Evolutionary conservation across 2,329 filamentous ascomycete genomes (phyloP).

Genomic region (Zasmidium angulare): DNA sequence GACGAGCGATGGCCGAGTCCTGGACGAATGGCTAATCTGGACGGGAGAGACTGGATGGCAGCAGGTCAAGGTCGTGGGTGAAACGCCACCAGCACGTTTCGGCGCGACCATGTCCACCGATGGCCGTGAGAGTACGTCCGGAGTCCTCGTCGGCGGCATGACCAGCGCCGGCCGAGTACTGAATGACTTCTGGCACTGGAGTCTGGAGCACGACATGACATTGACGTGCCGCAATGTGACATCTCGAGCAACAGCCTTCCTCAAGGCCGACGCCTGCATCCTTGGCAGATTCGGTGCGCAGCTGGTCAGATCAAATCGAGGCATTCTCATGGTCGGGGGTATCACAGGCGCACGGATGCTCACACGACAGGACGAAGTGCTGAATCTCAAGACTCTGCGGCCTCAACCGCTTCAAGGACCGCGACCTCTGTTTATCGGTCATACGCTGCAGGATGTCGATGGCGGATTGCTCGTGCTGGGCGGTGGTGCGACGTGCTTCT

Average conservation of each 20-base stretch:
- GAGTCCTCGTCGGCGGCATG: conserved; percentile 73
- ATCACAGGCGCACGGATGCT: conserved; percentile 48
- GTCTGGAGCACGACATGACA: conserved; percentile 40
- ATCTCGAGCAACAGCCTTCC: conserved; percentile 24
- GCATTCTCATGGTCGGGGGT: conserved; percentile 55
- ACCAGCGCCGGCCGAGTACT: conserved; percentile 62
- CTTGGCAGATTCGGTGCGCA: conserved; percentile 54
- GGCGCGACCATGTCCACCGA: conserved; percentile 55
- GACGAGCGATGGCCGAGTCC: conserved; percentile 41
- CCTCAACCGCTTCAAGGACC: conserved; percentile 37
- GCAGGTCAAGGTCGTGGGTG: conserved; percentile 34
- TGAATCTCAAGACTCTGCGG: conserved; percentile 38
- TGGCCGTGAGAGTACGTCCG: conserved; percentile 41
- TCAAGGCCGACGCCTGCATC: conserved; percentile 28
- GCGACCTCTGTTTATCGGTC: conserved; percentile 71
- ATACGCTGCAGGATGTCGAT: conserved; percentile 54
- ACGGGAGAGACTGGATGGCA: conserved; percentile 53
- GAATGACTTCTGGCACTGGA: conserved; percentile 66
- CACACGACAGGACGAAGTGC: conserved; percentile 54
- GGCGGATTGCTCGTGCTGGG: conserved; percentile 64
- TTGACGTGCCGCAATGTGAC: conserved; percentile 30
- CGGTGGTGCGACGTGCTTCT: conserved; percentile 85
- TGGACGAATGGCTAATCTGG: conserved; percentile 49
- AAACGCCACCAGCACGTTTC: conserved; percentile 53
- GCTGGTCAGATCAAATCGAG: conserved; percentile 45